These are phyloP conservation scores for Millerozyma miso DNA, from an alignment of 805 yeast genomes.

Conservation along the genomic window DNA sequence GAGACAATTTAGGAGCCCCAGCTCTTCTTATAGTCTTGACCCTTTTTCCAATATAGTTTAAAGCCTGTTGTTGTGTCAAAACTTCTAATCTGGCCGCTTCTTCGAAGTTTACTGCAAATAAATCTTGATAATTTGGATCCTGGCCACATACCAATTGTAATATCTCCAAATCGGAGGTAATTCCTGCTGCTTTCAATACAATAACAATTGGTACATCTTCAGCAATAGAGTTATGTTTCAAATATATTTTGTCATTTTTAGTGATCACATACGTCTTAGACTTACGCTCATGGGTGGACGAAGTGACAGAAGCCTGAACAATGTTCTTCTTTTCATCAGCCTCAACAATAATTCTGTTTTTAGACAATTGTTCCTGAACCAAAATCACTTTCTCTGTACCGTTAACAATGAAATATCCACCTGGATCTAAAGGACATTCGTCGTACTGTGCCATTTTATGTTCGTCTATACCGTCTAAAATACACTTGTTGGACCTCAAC, in stretches of 20 bases:
- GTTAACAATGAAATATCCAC: conserved; percentile 95
- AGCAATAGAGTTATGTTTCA: conserved; percentile 91
- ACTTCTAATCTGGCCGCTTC: conserved; percentile 85
- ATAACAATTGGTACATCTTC: conserved; percentile 95
- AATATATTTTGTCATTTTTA: conserved; percentile 80
- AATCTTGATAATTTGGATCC: conserved; percentile 82
- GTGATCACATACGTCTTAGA: conserved; percentile 95
- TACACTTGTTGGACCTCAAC: conserved; percentile 91
- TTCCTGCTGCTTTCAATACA: conserved; percentile 91
- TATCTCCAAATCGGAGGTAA: conserved; percentile 87
- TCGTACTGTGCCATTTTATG: conserved; percentile 79
- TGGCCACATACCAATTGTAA: conserved; percentile 92
- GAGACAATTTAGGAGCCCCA: conserved; percentile 73
- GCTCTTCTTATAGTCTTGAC: conserved; percentile 91
- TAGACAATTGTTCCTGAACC: conserved; percentile 94
- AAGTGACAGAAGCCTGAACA: conserved; percentile 96
- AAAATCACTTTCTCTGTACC: conserved; percentile 97
- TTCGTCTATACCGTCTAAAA: conserved; percentile 73
- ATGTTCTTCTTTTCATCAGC: conserved; percentile 92
- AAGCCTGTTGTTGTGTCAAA: conserved; percentile 89
- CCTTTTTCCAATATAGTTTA: conserved; percentile 83
- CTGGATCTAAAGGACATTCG: conserved; percentile 98
- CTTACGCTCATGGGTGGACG: conserved; percentile 96
- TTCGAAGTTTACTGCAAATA: conserved; percentile 89
- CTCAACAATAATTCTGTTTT: conserved; percentile 96